phyloP scores from a whole-genome alignment of 2,329 filamentous ascomycete genomes.

The Aspergillus quadrilineatus region DNA sequence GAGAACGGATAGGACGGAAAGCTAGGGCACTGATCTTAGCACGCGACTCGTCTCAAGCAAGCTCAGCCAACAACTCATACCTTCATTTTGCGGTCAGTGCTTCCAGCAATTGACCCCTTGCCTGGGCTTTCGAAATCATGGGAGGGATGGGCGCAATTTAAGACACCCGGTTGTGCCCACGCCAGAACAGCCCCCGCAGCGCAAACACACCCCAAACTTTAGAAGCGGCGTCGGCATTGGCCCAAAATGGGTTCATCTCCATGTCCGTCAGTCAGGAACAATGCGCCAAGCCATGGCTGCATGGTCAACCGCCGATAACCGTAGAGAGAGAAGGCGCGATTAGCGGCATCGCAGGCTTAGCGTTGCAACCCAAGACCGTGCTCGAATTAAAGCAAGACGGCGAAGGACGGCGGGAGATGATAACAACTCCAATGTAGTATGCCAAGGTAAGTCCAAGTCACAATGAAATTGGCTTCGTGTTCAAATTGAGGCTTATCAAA shows the following conservation, averaged over 20 bases:
- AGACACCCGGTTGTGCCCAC: background rate
- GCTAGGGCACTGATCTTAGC: constrained; percentile 1
- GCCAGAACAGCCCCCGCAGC: background rate
- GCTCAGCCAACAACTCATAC: background rate
- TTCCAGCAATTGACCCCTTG: background rate
- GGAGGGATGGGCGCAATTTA: constrained; percentile 1
- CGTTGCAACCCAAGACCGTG: constrained; percentile 14
- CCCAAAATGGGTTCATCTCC: background rate
- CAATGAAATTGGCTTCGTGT: constrained; percentile 12
- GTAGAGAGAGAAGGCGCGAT: constrained; percentile 1
- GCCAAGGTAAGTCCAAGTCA: background rate
- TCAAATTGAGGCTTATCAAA: background rate
- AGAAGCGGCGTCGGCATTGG: background rate
- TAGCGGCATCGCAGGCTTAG: constrained; percentile 3
- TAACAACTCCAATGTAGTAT: constrained; percentile 2
- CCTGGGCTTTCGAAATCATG: background rate
- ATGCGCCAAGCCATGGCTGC: constrained; percentile 4
- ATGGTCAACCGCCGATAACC: constrained; percentile 2
- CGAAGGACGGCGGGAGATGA: background rate
- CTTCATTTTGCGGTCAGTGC: constrained; percentile 12
- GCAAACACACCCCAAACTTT: background rate
- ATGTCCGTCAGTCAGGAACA: constrained; percentile 1
- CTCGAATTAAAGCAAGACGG: background rate
- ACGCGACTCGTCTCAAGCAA: background rate
- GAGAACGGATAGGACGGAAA: constrained; percentile 9